Evolutionary conservation across 768 basidiomycete species (phyloP).

Genomic region (Naematelia encephala): DNA sequence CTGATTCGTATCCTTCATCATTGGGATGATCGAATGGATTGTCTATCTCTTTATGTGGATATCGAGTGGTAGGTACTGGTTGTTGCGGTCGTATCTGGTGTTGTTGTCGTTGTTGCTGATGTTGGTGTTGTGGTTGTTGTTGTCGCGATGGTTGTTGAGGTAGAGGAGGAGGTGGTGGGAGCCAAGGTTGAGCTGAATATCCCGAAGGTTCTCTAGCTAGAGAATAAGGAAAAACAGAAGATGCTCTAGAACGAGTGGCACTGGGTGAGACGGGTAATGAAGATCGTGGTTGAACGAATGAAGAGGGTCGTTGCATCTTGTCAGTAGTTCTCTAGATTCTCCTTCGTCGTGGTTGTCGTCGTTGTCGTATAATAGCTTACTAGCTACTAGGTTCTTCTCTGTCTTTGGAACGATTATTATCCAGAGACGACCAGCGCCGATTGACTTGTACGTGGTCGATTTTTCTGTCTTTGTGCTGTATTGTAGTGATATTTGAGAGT

Average conservation of each 20-base stretch:
- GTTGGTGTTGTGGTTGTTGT: too few species aligned
- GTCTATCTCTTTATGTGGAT: neutral
- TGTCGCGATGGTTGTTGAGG: slow-evolving; percentile 9
- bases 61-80: neutral
- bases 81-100: neutral
- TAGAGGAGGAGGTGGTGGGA: slow-evolving; percentile 3
- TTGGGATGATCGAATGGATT: neutral
- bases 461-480: too few species aligned
- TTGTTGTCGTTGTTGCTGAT: too few species aligned
- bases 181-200: slow-evolving; percentile 18
- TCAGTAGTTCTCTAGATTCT: too few species aligned
- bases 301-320: slow-evolving; percentile 1
- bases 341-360: too few species aligned
- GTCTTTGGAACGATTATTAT: too few species aligned
- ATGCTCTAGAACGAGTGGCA: slow-evolving; percentile 15
- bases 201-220: slow-evolving; percentile 31
- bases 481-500: too few species aligned
- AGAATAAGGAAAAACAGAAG: slow-evolving; percentile 38
- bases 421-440: too few species aligned
- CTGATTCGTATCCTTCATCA: neutral
- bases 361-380: too few species aligned
- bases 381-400: too few species aligned
- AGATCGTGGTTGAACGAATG: neutral
- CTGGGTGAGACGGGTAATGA: slow-evolving; percentile 18
- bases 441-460: too few species aligned